Conservation (phyloP, 75 land plant species). For the Picea sitchensis region DNA sequence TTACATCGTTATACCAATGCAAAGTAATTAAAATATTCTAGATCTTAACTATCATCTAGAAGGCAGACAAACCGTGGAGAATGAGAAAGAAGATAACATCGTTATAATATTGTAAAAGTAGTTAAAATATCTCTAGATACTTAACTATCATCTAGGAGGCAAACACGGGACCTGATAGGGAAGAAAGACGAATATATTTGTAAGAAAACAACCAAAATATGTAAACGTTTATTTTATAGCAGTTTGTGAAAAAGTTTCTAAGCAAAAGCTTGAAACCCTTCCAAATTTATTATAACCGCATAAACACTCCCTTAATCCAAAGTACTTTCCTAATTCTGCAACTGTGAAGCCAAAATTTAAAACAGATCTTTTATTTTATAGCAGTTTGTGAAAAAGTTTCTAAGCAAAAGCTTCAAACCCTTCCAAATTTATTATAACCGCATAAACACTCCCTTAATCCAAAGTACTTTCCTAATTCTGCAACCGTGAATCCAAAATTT, state of each 20-base stretch:
- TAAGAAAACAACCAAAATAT: too few species aligned
- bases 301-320: neutral
- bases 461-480: neutral
- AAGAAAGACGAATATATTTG: too few species aligned
- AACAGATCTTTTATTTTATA: neutral
- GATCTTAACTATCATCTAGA: too few species aligned
- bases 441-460: neutral
- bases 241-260: neutral
- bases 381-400: neutral
- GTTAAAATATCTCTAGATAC: too few species aligned
- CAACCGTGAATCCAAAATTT: neutral
- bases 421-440: neutral
- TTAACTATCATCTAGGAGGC: too few species aligned
- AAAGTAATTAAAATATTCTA: too few species aligned
- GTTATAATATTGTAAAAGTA: too few species aligned
- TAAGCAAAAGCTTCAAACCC: neutral
- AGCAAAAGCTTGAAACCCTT: neutral
- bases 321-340: neutral
- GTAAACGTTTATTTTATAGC: neutral
- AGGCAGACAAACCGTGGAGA: too few species aligned
- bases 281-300: neutral
- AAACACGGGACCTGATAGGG: too few species aligned
- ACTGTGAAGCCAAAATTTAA: neutral
- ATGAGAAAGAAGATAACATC: too few species aligned
- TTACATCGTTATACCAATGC: too few species aligned